Base-by-base conservation (phyloP, 768 basidiomycete species). In the Pholiota molesta region DNA sequence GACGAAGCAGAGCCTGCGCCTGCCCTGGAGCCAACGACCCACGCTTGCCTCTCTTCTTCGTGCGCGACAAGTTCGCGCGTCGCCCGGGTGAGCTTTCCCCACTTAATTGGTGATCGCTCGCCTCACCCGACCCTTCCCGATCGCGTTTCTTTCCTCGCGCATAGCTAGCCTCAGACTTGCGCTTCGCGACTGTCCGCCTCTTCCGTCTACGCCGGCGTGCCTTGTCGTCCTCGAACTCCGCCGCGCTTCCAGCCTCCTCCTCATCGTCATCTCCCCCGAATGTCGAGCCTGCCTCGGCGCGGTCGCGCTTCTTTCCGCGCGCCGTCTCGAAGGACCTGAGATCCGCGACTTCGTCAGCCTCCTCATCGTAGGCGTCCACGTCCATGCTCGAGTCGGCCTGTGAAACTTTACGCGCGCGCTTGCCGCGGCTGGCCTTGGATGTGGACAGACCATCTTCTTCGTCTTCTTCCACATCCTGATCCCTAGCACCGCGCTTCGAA, bases 271-370 rank as follows among this genome's bases (percentile, higher is more conserved):
- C 89, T 26, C 83, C 86, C 51, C 85, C 90, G 68, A 91, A 87
- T 0, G 83, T 85, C 3, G 89, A 90, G 7, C 83, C 90, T 59
- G 89, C 89, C 69, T 90, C 89, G 7, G 83, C 81, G 42, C 88
- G 87, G 73, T 89, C 89, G 63, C 91, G 86, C 76, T 94, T 94
- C 79, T 83, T 90, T 49, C 90, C 90, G 62, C 86, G 78, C 19
- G 72, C 21, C 19, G 23, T 2, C 8, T 26, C 67, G 60, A 74
- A 68, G 52, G 74, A 73, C 58, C 68, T 72, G 53, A 80, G 71
- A 55, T 79, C 80, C 23, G 72, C 68, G 19, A 78, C 65, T 49
- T 79, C 77, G 65, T 84, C 83, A 53, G 75, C 79, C 21, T 79
- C 77, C 62, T 80, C 80, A 44, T 80, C 71, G 23, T 77, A 75